Evolutionary conservation across 2,329 filamentous ascomycete genomes (phyloP).

Genomic region (Monilinia vaccinii-corymbosi): DNA sequence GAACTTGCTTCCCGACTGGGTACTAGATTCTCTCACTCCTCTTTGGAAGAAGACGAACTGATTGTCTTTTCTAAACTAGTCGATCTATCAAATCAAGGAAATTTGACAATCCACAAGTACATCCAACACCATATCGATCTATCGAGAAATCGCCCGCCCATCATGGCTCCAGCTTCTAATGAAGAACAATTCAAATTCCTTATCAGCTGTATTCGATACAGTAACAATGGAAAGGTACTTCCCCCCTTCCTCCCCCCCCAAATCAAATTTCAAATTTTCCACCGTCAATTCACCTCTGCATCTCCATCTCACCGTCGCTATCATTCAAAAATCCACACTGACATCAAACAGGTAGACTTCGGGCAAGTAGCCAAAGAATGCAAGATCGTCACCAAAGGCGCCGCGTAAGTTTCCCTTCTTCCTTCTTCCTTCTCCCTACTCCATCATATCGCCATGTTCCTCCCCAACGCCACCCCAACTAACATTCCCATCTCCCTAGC

Average conservation of each 20-base stretch:
- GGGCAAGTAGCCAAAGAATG: conserved; percentile 54
- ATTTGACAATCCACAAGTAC: neutral
- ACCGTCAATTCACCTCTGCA: neutral
- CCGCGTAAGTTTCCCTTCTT: conserved; percentile 48
- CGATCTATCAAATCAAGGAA: neutral
- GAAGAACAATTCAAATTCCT: conserved; percentile 57
- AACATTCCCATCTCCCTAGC: conserved; percentile 32
- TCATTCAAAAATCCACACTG: neutral
- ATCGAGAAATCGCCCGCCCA: conserved; percentile 15
- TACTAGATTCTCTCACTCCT: neutral
- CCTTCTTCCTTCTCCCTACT: neutral
- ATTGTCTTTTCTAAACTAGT: neutral
- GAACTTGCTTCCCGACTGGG: neutral
- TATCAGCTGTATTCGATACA: conserved; percentile 54
- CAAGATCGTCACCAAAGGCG: conserved; percentile 53
- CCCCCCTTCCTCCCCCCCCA: no score
- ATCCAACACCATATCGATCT: neutral
- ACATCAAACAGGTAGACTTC: conserved; percentile 49
- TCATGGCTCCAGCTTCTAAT: conserved; percentile 42
- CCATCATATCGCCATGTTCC: neutral
- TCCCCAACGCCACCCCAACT: neutral
- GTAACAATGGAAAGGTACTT: conserved; percentile 48
- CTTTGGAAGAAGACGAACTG: neutral
- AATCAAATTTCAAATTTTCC: no score
- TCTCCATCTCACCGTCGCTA: rapidly evolving